Percentiles rank a stretch among this genome's conserved stretches.
Evolutionary conservation across 2,329 filamentous ascomycete genomes (phyloP).

Genomic region (Metarhizium guizhouense): DNA sequence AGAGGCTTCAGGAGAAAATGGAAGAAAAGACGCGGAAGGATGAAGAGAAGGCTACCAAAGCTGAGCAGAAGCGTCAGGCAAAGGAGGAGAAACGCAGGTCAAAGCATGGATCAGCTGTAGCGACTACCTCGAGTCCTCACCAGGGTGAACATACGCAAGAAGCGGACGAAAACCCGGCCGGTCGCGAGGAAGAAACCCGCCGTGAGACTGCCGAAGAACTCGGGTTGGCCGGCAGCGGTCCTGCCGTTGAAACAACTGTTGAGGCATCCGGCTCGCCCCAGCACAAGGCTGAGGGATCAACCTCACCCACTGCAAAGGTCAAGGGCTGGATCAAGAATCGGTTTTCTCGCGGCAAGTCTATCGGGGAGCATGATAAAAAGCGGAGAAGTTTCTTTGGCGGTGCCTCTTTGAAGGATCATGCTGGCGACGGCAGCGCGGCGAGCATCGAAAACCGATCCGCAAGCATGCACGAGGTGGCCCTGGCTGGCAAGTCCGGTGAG

Average conservation of each 20-base stretch:
- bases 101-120: constrained; percentile 14
- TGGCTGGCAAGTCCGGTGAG: constrained; percentile 28
- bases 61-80: constrained; percentile 39
- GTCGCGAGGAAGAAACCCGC: constrained; percentile 7
- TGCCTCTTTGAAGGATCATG: constrained; percentile 33
- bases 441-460: constrained; percentile 32
- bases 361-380: constrained; percentile 27
- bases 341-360: constrained; percentile 35
- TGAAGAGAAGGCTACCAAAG: constrained; percentile 36
- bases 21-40: constrained; percentile 13
- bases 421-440: constrained; percentile 36
- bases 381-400: constrained; percentile 41
- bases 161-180: constrained; percentile 6
- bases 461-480: constrained; percentile 38
- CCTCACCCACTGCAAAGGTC: constrained; percentile 31
- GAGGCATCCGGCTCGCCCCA: constrained; percentile 7
- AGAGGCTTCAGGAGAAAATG: constrained; percentile 11
- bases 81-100: constrained; percentile 39
- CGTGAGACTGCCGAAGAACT: not conserved
- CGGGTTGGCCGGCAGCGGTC: not conserved
- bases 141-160: not conserved
- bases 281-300: constrained; percentile 10
- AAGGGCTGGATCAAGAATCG: constrained; percentile 48
- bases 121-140: not conserved
- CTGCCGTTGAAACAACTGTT: not conserved